Evolutionary conservation across 2,329 filamentous ascomycete species (phyloP).

Genomic region (Fusarium sp.): DNA sequence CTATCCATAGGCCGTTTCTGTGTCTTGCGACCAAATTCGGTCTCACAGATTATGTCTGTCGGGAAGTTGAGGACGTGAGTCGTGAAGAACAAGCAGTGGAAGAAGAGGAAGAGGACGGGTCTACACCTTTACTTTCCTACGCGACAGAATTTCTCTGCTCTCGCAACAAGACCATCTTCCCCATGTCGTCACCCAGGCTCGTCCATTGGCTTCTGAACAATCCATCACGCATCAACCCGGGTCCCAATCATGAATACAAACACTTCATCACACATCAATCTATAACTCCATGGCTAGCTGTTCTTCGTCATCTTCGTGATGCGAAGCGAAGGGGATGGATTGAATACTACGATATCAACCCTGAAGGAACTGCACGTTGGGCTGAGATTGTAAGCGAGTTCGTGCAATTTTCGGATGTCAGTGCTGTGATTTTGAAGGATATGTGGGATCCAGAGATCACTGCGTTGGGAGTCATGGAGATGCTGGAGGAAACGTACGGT

Average conservation of each 20-base stretch:
- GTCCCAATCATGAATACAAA: conserved; percentile 4
- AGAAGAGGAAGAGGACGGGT: neutral
- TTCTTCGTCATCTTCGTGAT: conserved; percentile 12
- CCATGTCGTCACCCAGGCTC: neutral
- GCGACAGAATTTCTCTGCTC: conserved; percentile 14
- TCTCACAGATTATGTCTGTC: neutral
- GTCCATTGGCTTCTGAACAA: conserved; percentile 1
- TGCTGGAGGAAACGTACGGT: conserved; percentile 2
- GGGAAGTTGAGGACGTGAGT: neutral
- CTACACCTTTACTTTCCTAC: neutral
- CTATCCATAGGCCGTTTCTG: neutral
- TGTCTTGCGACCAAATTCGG: conserved; percentile 10
- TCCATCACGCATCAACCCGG: neutral
- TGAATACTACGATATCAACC: conserved; percentile 1
- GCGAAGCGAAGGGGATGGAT: conserved; percentile 10
- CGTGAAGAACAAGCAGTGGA: too few species aligned
- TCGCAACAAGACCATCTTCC: conserved; percentile 15
- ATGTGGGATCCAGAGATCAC: conserved; percentile 8
- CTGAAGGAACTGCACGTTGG: conserved; percentile 6
- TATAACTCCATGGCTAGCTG: neutral
- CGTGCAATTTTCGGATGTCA: neutral
- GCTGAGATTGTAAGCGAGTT: neutral
- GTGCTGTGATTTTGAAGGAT: neutral
- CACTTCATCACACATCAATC: conserved; percentile 2
- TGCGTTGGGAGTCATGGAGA: neutral